Percentiles rank a stretch among this genome's conserved stretches.
phyloP scores from a whole-genome alignment of 2,329 filamentous ascomycete genomes.

The Lachnellula hyalina region DNA sequence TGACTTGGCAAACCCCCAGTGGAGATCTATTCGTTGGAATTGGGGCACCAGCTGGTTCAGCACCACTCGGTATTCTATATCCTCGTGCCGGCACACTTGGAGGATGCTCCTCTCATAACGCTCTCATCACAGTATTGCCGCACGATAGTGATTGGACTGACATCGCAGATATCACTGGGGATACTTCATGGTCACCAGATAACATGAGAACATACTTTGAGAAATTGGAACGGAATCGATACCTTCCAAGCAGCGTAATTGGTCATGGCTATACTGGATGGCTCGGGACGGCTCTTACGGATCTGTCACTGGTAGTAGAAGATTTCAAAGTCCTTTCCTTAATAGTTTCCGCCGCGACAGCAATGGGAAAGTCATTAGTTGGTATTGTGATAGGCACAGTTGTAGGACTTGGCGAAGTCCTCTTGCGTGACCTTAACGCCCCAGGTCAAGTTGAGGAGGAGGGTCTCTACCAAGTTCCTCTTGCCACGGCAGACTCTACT shows the following conservation, averaged over 20 bases:
- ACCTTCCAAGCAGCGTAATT: constrained; percentile 33
- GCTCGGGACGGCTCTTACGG: constrained; percentile 23
- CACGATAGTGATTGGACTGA: constrained; percentile 21
- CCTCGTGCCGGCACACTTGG: constrained; percentile 29
- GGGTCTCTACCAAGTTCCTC: too few relatives aligned
- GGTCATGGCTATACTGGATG: constrained; percentile 26
- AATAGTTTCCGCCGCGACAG: background rate
- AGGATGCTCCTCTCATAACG: constrained; percentile 24
- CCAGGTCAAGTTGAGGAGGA: too few relatives aligned
- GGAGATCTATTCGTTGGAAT: constrained; percentile 24
- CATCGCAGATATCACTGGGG: constrained; percentile 22
- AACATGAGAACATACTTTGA: constrained; percentile 40
- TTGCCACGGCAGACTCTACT: too few relatives aligned
- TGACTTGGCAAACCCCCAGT: constrained; percentile 33
- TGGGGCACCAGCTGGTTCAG: constrained; percentile 22
- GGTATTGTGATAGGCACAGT: constrained; percentile 16
- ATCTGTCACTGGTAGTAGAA: too few relatives aligned
- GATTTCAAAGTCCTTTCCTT: too few relatives aligned
- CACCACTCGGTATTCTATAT: constrained; percentile 26
- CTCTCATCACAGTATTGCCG: constrained; percentile 18
- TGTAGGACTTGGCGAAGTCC: constrained; percentile 15
- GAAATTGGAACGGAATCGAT: constrained; percentile 39
- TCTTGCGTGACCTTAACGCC: constrained; percentile 1
- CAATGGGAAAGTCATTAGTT: background rate
- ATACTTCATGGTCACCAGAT: constrained; percentile 24